Base-by-base conservation (phyloP, 2,329 filamentous ascomycete genomes). In the Lachnellula arida region DNA sequence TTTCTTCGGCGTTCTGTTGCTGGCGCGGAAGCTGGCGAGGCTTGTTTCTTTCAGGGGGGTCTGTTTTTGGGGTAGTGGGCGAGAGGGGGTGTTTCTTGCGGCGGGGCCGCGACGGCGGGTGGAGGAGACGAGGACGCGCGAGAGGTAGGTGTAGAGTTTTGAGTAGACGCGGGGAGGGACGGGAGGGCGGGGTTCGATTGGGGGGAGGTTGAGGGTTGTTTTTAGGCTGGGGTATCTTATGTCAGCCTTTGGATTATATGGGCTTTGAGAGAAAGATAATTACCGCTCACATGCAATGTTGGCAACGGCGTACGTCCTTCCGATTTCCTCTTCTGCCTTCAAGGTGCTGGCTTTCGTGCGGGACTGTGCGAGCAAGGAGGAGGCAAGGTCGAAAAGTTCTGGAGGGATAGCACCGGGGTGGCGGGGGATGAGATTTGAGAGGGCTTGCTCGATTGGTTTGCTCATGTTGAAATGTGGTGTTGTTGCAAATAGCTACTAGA, bases 231-330 rank as follows among this genome's bases (percentile, higher is more conserved):
- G 42, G 7, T n/a, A 28, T 9, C 17, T 8, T 17, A 34, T 43
- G 47, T 54, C n/a, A 48, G 51, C 15, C 23, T 54, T 17, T n/a
- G 11, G 35, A 12, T 49, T 32, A 28, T 7, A 35, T 4, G n/a
- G 9, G 5, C 35, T 6, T 39, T 34, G 42, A 19, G 19, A n/a
- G 48, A 14, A 7, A 53, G 49, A 35, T 22, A 49, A 64, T 46
- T 74, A 89, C 88, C 89, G 83, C 65, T 93, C 90, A 69, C 92
- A 97, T 19, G 94, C 94, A 58, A 99, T 81, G 72, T 96, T 87
- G 14, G 89, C 88, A 70, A 91, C 96, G 4, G 87, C 88, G 71
- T 94, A 94, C 4, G 82, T 80, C 19, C 92, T 81, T n/a, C 87
- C 90, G 61, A 94, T 85, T 71, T 97, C 92, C 71, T 96, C 91